Evolutionary conservation across 495 filamentous ascomycete species (phyloP), one percentile per base, ranked within the genome.

Genomic region (Aspergillus asperescens): DNA sequence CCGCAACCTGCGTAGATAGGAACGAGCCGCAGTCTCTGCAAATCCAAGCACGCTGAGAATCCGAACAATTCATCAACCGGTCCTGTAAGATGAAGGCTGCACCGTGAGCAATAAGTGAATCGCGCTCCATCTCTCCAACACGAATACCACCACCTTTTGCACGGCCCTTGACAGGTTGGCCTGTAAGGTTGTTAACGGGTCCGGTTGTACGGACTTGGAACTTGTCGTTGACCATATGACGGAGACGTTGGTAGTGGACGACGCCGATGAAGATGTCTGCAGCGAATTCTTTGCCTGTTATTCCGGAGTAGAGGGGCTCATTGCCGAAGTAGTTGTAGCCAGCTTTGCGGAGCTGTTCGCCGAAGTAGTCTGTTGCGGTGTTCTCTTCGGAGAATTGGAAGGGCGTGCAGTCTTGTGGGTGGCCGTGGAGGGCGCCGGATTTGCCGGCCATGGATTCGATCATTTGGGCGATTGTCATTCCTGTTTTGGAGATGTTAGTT

Each of bases 211-310:
- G 83, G 51, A 97, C 93, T 70, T 98, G 93, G 81, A 89, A 98
- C 70, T 98, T 98, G 69, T 98, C 93, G 77, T 95, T 96, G 18
- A 98, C 93, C 93, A 98, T 98, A 82, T 98, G 93, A 63, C 93
- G 79, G 44, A 98, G 77, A 63, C 93, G 85, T 67, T 98, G 93
- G 78, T 98, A 98, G 76, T 96, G 95, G 51, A 98, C 93, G 44
- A 95, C 81, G 20, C 93, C 93, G 55, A 96, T 83, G 72, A 94
- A 98, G 65, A 98, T 98, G 69, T 98, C 93, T 7, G 89, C 92
- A 20, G 84, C 81, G 16, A 98, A 83, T 69, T 97, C 93, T 60
- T 91, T 83, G 52, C 93, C 93, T 0, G 93, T 97, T 66, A 98
- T 92, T 12, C 93, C 93, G 34, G 82, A 87, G 72, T 98, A 98